Percentiles rank a stretch among this genome's conserved stretches.
Conservation (phyloP, 768 basidiomycete species). For the Suillus fuscotomentosus region DNA sequence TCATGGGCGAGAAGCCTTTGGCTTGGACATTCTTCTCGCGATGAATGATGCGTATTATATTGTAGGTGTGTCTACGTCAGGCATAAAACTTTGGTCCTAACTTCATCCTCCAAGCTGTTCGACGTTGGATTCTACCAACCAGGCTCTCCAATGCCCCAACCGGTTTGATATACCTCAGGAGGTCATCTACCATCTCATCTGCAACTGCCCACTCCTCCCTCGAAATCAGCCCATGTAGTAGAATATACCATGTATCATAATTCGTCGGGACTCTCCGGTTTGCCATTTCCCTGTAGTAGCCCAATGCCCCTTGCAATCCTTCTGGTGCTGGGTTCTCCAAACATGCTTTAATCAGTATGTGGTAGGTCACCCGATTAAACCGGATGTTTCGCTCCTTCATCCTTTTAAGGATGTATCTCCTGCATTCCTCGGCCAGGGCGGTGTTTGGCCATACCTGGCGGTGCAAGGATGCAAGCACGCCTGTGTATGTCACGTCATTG, state of each 20-base stretch:
- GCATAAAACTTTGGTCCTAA: conserved; percentile 29
- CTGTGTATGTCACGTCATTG: conserved; percentile 83
- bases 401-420: conserved; percentile 47
- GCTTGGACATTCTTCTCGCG: conserved; percentile 16
- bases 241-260: conserved; percentile 74
- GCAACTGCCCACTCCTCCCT: conserved; percentile 63
- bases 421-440: conserved; percentile 44
- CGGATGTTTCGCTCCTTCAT: conserved; percentile 58
- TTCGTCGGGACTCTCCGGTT: conserved; percentile 43
- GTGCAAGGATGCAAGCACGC: conserved; percentile 71
- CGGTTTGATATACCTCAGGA: conserved; percentile 50
- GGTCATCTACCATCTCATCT: conserved; percentile 57
- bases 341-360: conserved; percentile 71
- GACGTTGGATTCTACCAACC: conserved; percentile 46
- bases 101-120: conserved; percentile 30
- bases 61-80: conserved; percentile 14
- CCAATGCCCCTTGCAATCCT: conserved; percentile 54
- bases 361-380: conserved; percentile 67
- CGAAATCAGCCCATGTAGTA: conserved; percentile 61
- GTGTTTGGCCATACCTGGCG: conserved; percentile 51
- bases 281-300: conserved; percentile 62
- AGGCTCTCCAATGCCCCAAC: conserved; percentile 45
- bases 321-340: conserved; percentile 50
- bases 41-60: conserved; percentile 11
- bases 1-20: conserved; percentile 40